Base-by-base conservation (phyloP, 805 yeast species). In the Cyberlindnera misumaiensis region DNA sequence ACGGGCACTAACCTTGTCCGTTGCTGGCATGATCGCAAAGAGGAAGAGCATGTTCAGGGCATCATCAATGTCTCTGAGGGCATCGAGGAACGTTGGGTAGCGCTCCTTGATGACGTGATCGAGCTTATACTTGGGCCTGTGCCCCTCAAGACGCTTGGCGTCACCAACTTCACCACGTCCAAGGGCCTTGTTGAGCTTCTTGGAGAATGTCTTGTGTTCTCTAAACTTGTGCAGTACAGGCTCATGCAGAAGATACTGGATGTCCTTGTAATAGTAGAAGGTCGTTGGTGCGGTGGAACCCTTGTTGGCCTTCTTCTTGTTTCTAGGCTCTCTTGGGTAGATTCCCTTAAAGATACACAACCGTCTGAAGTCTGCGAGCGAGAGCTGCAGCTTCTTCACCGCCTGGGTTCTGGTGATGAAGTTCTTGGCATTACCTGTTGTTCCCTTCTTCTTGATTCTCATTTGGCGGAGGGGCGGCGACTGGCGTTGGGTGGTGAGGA, bases 251-350 rank as follows among this genome's bases (percentile, higher is more conserved):
- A 93, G 69, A 62, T 90, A 93, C 63, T 89, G 96, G 48, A 93
- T 93, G 62, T 93, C 98, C 63, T 88, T 93, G 47, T 82, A 62
- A 61, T 88, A 90, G 66, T 93, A 93, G 60, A 93, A 94, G 4
- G 98, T 93, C 17, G 83, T 83, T 34, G 95, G 95, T 18, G 94
- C 95, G 7, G 97, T 86, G n/a, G 96, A 84, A 16, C 98, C 97
- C 64, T 87, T 93, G 64, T 88, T 90, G 43, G 97, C 96, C 72
- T 87, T 89, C 77, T 83, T 87, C 68, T 89, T 93, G 64, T 86
- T 87, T 53, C 89, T 72, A 34, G 97, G 97, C 59, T 88, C 97
- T 60, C 98, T 77, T 39, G 98, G 98, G 59, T 87, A 93, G 47
- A 93, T 89, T 37, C 98, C 98, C 63, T 93, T 93, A 73, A 93